These are phyloP conservation scores for Dillenia suffruticosa DNA, from an alignment of 164 flowering plant species.

Conservation along the genomic window DNA sequence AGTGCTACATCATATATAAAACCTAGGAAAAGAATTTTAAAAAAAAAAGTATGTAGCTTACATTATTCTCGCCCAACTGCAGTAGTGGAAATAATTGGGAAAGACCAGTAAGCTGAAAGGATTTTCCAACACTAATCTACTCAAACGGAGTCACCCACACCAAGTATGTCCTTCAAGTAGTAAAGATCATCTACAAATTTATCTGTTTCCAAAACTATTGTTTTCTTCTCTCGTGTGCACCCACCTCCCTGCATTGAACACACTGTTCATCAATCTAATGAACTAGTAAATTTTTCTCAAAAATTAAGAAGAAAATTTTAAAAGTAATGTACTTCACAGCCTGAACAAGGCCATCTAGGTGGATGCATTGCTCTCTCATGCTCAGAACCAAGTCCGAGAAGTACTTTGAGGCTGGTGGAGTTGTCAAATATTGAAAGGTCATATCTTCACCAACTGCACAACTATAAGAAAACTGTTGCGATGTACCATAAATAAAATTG, in stretches of 20 bases:
- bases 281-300: constrained; percentile 4
- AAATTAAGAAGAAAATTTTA: not conserved
- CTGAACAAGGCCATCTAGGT: constrained; percentile 36
- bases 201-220: constrained; percentile 38
- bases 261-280: constrained; percentile 4
- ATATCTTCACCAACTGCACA: constrained; percentile 63
- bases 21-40: too few relatives aligned
- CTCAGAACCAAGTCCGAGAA: constrained; percentile 45
- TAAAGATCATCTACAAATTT: constrained; percentile 53
- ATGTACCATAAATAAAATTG: constrained; percentile 15
- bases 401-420: constrained; percentile 52
- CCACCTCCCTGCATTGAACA: constrained; percentile 35
- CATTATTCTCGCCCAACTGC: constrained; percentile 26
- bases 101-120: constrained; percentile 40
- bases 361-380: constrained; percentile 39
- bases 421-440: constrained; percentile 44
- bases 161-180: constrained; percentile 53
- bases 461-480: constrained; percentile 31
- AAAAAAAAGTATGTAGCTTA: constrained; percentile 21
- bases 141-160: constrained; percentile 34
- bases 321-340: constrained; percentile 30
- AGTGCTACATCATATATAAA: too few relatives aligned
- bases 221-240: constrained; percentile 22
- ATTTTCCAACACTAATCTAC: constrained; percentile 28
- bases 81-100: constrained; percentile 39